phyloP scores from a whole-genome alignment of 2,329 filamentous ascomycete genomes.

The Zelopaecilomyces penicillatus region DNA sequence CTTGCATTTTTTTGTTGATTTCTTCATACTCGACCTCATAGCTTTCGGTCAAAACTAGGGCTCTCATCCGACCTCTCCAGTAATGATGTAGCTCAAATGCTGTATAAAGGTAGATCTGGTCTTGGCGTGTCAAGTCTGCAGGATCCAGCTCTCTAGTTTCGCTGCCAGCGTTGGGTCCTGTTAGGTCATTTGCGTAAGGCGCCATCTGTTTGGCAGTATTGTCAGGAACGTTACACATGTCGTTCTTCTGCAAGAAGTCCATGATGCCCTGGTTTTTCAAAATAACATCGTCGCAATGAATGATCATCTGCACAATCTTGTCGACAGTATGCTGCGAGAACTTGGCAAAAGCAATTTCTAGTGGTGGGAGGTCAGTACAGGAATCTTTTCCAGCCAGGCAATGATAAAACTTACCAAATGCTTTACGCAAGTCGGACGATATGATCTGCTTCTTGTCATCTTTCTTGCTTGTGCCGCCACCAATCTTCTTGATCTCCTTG shows the following conservation, averaged over 20 bases:
- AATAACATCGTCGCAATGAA: conserved; percentile 86
- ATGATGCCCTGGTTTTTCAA: conserved; percentile 86
- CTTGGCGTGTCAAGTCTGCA: conserved; percentile 78
- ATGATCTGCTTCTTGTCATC: conserved; percentile 98
- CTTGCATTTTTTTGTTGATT: conserved; percentile 72
- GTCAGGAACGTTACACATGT: conserved; percentile 85
- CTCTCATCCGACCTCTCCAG: conserved; percentile 96
- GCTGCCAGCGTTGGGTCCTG: conserved; percentile 70
- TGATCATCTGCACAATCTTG: conserved; percentile 83
- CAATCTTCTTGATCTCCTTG: conserved; percentile 88
- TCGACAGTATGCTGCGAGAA: conserved; percentile 80
- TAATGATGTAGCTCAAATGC: conserved; percentile 94
- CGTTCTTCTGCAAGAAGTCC: conserved; percentile 91
- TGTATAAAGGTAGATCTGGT: conserved; percentile 90
- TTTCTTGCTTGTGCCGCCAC: conserved; percentile 63
- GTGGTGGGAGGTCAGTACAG: too few relatives aligned
- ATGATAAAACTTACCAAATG: conserved; percentile 53
- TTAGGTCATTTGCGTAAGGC: conserved; percentile 95
- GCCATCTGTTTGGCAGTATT: conserved; percentile 87
- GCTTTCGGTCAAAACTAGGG: conserved; percentile 72
- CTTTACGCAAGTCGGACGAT: conserved; percentile 79
- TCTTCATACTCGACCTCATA: conserved; percentile 90
- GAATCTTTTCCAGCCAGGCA: too few relatives aligned
- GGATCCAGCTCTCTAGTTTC: conserved; percentile 81
- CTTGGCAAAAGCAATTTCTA: conserved; percentile 84